Conservation (phyloP, 2,329 filamentous ascomycete species). For the Fusarium sambucinum region DNA sequence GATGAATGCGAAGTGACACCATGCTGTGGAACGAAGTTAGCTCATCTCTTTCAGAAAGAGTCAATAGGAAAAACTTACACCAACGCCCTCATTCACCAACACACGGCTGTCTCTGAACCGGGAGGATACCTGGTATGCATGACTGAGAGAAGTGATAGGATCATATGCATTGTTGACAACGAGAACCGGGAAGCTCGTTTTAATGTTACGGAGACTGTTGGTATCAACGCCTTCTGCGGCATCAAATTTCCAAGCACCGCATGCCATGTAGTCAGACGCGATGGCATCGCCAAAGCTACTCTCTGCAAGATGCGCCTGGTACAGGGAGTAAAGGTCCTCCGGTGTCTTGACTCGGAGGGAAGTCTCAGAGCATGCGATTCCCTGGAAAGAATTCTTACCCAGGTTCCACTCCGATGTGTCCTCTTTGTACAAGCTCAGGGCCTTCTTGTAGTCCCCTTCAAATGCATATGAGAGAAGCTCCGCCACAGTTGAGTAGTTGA, state of each 20-base stretch:
- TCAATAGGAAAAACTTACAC: conserved; percentile 21
- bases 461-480: conserved; percentile 17
- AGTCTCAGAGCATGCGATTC: conserved; percentile 33
- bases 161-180: conserved; percentile 41
- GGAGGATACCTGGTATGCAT: conserved; percentile 35
- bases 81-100: conserved; percentile 40
- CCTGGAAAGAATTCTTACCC: conserved; percentile 19
- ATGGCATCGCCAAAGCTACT: conserved; percentile 35
- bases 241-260: conserved; percentile 32
- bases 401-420: conserved; percentile 29
- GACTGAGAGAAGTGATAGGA: conserved; percentile 31
- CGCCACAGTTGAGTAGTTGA: conserved; percentile 9
- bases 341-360: conserved; percentile 23
- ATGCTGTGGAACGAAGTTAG: conserved; percentile 13
- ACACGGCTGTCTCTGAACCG: conserved; percentile 35
- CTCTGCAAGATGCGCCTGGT: conserved; percentile 21
- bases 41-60: accelerated
- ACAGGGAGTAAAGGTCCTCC: conserved; percentile 27
- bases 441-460: conserved; percentile 20
- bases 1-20: conserved; percentile 33
- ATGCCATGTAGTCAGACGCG: conserved; percentile 7
- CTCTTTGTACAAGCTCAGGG: conserved; percentile 16
- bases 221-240: conserved; percentile 32
- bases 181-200: conserved; percentile 37
- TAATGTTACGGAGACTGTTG: conserved; percentile 30